Evolutionary conservation across 257 asterid genomes (phyloP).

Genomic region (Paulownia fortunei): DNA sequence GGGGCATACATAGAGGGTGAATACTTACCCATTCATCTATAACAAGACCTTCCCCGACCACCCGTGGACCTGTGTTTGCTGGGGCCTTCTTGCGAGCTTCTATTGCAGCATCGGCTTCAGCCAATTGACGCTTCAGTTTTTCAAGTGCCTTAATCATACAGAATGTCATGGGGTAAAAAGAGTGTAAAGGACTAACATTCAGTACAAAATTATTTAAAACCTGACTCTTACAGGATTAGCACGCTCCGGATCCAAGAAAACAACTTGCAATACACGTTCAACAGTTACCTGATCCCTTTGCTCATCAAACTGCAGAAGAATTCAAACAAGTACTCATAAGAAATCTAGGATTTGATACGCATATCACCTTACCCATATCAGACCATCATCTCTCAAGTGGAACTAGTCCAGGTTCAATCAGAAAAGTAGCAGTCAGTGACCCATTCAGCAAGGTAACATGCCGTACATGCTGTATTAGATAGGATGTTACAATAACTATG

Average conservation of each 20-base stretch:
- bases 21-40: conserved; percentile 85
- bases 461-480: neutral
- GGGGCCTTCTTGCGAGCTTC: conserved; percentile 78
- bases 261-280: conserved; percentile 71
- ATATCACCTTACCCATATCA: neutral
- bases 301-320: conserved; percentile 74
- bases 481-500: neutral
- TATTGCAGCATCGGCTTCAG: conserved; percentile 82
- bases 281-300: conserved; percentile 77
- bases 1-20: neutral
- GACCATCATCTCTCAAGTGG: neutral
- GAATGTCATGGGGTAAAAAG: neutral
- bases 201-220: neutral
- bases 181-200: neutral
- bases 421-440: neutral
- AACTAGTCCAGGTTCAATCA: neutral
- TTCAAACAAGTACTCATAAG: conserved; percentile 24
- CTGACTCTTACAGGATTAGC: conserved; percentile 60
- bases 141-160: conserved; percentile 61
- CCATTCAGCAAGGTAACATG: neutral
- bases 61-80: conserved; percentile 62
- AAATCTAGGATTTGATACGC: neutral
- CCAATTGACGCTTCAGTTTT: conserved; percentile 74
- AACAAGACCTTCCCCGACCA: conserved; percentile 80
- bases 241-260: conserved; percentile 76